phyloP scores from a whole-genome alignment of 768 basidiomycete genomes.

The Thelephora ganbajun region DNA sequence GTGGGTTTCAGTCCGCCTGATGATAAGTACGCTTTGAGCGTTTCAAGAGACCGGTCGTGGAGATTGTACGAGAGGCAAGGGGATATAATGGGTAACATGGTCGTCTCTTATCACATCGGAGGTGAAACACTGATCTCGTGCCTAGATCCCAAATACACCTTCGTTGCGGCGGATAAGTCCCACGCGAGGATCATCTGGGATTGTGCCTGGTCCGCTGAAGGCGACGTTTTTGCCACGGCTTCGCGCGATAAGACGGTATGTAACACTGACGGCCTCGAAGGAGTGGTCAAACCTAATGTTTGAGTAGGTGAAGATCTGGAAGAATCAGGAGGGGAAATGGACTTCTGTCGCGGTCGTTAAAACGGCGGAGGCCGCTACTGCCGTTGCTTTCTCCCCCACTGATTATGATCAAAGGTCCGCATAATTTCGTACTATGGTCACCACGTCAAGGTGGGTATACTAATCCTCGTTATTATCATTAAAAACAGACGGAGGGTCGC shows the following conservation, averaged over 20 bases:
- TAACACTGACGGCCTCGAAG: neutral
- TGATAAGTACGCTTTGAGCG: conserved; percentile 65
- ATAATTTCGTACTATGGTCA: neutral
- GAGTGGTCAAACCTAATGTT: neutral
- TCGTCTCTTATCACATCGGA: conserved; percentile 4
- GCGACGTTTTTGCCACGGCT: conserved; percentile 78
- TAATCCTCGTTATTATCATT: neutral
- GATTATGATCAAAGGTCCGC: conserved; percentile 29
- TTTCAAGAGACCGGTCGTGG: conserved; percentile 91
- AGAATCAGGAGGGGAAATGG: conserved; percentile 37
- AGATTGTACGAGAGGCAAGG: conserved; percentile 43
- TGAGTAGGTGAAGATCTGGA: conserved; percentile 81
- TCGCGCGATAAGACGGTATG: conserved; percentile 89
- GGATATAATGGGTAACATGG: neutral
- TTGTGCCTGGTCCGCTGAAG: conserved; percentile 71
- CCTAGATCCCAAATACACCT: conserved; percentile 33
- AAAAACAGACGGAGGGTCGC: conserved; percentile 44
- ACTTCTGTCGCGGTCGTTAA: conserved; percentile 44
- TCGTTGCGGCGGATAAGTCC: conserved; percentile 61
- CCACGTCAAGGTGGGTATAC: neutral
- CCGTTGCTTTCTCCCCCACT: conserved; percentile 47
- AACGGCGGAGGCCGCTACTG: conserved; percentile 66
- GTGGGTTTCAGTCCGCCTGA: conserved; percentile 75
- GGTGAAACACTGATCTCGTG: conserved; percentile 9
- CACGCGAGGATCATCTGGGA: conserved; percentile 96